phyloP scores from a whole-genome alignment of 768 basidiomycete genomes.

The Gautieria morchelliformis region DNA sequence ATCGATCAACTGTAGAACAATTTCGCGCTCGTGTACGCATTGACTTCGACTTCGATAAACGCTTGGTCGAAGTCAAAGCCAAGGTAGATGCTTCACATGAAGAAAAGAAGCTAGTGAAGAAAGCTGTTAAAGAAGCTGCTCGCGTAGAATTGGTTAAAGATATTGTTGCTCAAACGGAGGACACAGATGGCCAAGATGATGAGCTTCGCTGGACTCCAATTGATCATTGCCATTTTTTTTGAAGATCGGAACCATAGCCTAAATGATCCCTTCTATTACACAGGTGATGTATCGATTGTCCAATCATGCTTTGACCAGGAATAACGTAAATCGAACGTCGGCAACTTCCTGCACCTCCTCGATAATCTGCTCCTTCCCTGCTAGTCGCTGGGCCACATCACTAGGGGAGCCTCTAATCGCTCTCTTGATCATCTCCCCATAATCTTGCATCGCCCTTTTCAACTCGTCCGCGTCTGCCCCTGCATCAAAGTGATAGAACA shows the following conservation, averaged over 20 bases:
- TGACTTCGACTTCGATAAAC: conserved; percentile 84
- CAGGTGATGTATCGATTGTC: neutral
- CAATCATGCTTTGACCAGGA: conserved; percentile 38
- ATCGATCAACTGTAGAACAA: conserved; percentile 85
- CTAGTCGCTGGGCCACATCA: conserved; percentile 44
- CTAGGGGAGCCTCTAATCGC: conserved; percentile 66
- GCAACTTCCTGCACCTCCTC: conserved; percentile 85
- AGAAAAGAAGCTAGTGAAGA: conserved; percentile 71
- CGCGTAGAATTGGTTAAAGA: conserved; percentile 56
- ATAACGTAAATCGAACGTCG: conserved; percentile 67
- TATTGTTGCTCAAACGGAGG: conserved; percentile 32
- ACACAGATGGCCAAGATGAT: conserved; percentile 73
- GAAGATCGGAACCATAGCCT: neutral
- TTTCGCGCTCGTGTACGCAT: conserved; percentile 91
- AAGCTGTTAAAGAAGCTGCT: conserved; percentile 65
- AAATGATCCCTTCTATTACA: neutral
- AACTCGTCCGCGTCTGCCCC: conserved; percentile 52
- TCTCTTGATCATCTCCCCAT: conserved; percentile 61
- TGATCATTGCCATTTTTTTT: too few species aligned
- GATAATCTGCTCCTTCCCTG: conserved; percentile 44
- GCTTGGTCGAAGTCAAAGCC: conserved; percentile 71
- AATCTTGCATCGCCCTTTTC: conserved; percentile 49
- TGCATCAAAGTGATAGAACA: conserved; percentile 75
- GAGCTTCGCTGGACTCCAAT: conserved; percentile 91
- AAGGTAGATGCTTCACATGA: conserved; percentile 59